These are phyloP conservation scores for Lablab purpureus DNA, from an alignment of 306 rosid genomes.

Conservation along the genomic window DNA sequence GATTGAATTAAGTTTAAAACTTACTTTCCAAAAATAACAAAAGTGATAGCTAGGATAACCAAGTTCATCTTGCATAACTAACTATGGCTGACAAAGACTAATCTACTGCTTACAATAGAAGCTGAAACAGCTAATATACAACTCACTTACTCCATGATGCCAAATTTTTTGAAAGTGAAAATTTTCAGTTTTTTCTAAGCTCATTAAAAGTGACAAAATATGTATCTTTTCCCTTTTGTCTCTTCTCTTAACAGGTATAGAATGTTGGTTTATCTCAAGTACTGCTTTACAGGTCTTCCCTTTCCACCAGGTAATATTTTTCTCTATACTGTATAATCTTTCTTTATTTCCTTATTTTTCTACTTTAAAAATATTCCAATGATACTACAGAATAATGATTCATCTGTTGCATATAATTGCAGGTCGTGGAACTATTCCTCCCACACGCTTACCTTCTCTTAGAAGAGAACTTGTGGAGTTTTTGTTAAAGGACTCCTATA, in stretches of 20 bases:
- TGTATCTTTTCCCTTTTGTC: slow-evolving; percentile 34
- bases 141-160: no score
- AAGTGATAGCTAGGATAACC: no score
- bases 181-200: slow-evolving; percentile 38
- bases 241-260: slow-evolving; percentile 68
- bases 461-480: slow-evolving; percentile 80
- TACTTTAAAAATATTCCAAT: slow-evolving; percentile 34
- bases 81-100: no score
- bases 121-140: no score
- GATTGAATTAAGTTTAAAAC: no score
- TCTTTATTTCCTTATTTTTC: not conserved
- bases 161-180: slow-evolving; percentile 28
- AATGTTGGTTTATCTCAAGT: slow-evolving; percentile 92
- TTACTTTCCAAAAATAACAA: no score
- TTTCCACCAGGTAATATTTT: slow-evolving; percentile 89
- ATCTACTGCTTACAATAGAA: no score
- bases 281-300: slow-evolving; percentile 94
- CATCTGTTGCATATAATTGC: slow-evolving; percentile 52
- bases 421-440: slow-evolving; percentile 88
- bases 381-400: slow-evolving; percentile 17
- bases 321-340: not conserved
- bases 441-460: slow-evolving; percentile 78
- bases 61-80: no score
- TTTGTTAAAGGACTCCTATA: slow-evolving; percentile 67
- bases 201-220: slow-evolving; percentile 34